Evolutionary conservation across 73 alveolate species (phyloP).

Genomic region (Paramecium primaurelia): DNA sequence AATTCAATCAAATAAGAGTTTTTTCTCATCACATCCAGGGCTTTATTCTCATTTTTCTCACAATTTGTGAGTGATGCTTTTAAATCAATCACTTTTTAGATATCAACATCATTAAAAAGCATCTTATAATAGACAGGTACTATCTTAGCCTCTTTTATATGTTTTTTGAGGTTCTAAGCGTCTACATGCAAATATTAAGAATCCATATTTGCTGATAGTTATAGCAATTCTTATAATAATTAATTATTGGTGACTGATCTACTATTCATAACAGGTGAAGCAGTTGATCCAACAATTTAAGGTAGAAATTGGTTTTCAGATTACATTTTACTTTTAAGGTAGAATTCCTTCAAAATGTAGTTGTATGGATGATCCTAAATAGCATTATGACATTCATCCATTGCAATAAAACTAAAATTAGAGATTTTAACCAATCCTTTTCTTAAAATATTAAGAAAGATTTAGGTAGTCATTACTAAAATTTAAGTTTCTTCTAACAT

Average conservation of each 20-base stretch:
- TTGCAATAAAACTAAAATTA: not conserved
- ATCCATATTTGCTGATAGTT: not conserved
- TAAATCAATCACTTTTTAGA: not conserved
- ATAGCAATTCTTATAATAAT: not conserved
- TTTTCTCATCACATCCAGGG: not conserved
- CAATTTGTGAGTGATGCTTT: not conserved
- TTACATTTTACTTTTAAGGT: not conserved
- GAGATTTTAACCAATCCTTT: not conserved
- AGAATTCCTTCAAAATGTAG: not conserved
- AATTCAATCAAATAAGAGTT: not conserved
- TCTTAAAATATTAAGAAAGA: not conserved
- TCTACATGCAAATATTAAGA: not conserved
- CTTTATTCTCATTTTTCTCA: not conserved
- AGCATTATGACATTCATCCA: conserved; percentile 46
- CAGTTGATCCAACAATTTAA: conserved; percentile 7
- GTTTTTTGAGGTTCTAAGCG: not conserved
- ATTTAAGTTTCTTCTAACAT: not conserved
- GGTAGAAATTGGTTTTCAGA: not conserved
- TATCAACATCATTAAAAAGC: not conserved
- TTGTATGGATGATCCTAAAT: conserved; percentile 14
- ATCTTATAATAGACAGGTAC: not conserved
- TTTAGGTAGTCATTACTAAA: not conserved
- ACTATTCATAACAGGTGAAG: conserved; percentile 37
- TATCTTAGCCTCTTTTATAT: not conserved
- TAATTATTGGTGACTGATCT: not conserved